Evolutionary conservation across 805 yeast species (phyloP).

Genomic region (Suhomyces prunicola): DNA sequence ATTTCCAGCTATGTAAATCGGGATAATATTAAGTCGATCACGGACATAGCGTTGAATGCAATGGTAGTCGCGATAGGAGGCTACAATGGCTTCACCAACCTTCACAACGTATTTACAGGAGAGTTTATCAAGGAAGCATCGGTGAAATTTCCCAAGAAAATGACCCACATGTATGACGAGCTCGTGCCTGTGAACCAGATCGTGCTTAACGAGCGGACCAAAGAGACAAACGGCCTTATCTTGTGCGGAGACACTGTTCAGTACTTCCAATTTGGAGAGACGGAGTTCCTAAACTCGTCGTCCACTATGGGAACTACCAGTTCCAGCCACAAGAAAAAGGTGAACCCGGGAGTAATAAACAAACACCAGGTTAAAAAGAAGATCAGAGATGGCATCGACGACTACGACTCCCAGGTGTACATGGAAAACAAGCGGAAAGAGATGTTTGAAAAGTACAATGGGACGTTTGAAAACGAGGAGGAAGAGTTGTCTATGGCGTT

Average conservation of each 20-base stretch:
- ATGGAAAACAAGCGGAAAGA: conserved; percentile 17
- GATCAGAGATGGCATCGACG: conserved; percentile 35
- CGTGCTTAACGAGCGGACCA: conserved; percentile 22
- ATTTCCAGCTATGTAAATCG: not conserved
- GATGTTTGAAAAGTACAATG: conserved; percentile 47
- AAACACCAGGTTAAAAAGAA: conserved; percentile 21
- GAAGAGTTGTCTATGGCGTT: conserved; percentile 26
- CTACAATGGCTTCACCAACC: conserved; percentile 39
- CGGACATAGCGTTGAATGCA: conserved; percentile 32
- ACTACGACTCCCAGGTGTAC: conserved; percentile 30
- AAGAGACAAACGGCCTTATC: conserved; percentile 35
- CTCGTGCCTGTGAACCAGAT: conserved; percentile 25
- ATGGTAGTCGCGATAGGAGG: conserved; percentile 37
- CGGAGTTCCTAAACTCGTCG: conserved; percentile 10
- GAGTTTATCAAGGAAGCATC: conserved; percentile 33
- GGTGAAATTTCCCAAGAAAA: conserved; percentile 26
- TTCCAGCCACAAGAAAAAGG: conserved; percentile 12
- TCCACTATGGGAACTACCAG: conserved; percentile 6
- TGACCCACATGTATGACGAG: conserved; percentile 18
- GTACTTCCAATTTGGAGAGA: conserved; percentile 47
- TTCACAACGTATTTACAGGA: conserved; percentile 45
- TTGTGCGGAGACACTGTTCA: conserved; percentile 42
- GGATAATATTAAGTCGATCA: conserved; percentile 13
- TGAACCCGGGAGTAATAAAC: conserved; percentile 16
- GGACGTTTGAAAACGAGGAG: conserved; percentile 29